These are phyloP conservation scores for Colletotrichum liaoningense DNA, from an alignment of 2,329 filamentous ascomycete species.

Conservation along the genomic window DNA sequence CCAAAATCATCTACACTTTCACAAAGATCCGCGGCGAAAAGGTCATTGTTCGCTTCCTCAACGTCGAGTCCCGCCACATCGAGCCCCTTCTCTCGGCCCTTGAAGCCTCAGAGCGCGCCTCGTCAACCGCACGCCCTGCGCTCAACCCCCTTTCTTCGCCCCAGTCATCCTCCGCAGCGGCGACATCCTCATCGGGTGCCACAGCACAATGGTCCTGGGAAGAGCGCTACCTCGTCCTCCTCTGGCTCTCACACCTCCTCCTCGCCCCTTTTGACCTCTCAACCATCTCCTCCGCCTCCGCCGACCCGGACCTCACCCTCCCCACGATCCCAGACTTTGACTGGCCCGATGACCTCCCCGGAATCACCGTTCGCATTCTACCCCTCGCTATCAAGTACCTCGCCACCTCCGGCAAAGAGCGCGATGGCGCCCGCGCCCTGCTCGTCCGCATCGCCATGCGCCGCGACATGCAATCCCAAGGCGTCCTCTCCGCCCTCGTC, in stretches of 20 bases:
- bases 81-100: slow-evolving; percentile 83
- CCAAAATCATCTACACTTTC: slow-evolving; percentile 85
- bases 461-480: slow-evolving; percentile 85
- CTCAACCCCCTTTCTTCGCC: slow-evolving; percentile 4
- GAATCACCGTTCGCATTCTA: slow-evolving; percentile 77
- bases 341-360: slow-evolving; percentile 72
- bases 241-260: slow-evolving; percentile 88
- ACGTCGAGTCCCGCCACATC: slow-evolving; percentile 87
- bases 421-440: slow-evolving; percentile 86
- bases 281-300: slow-evolving; percentile 78
- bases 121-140: slow-evolving; percentile 5
- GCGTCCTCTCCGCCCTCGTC: slow-evolving; percentile 75
- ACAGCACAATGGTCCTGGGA: slow-evolving; percentile 76
- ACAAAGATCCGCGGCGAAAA: slow-evolving; percentile 97
- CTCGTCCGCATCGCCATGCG: slow-evolving; percentile 86
- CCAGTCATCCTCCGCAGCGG: not conserved
- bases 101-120: slow-evolving; percentile 64
- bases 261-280: slow-evolving; percentile 91
- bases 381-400: slow-evolving; percentile 79
- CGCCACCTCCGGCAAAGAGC: slow-evolving; percentile 82
- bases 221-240: slow-evolving; percentile 85
- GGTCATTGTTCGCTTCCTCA: slow-evolving; percentile 89
- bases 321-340: slow-evolving; percentile 59
- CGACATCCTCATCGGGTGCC: not conserved
- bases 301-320: slow-evolving; percentile 55